Conservation (phyloP, 2,329 filamentous ascomycete species). For the Ramularia collo-cygni region DNA sequence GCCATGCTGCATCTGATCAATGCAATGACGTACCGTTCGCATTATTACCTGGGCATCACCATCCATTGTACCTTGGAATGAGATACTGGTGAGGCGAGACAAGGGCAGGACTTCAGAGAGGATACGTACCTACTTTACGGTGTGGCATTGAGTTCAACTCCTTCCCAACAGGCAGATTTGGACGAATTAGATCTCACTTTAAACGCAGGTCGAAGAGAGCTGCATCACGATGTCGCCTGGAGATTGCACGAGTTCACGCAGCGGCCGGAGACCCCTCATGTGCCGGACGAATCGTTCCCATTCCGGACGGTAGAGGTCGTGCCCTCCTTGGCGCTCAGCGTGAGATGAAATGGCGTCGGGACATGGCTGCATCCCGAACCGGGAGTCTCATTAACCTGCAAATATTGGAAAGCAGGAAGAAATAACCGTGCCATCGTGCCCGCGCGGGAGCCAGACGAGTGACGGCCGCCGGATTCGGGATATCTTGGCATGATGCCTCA, state of each 20-base stretch:
- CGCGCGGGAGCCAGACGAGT: neutral
- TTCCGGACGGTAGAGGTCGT: neutral
- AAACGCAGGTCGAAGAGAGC: neutral
- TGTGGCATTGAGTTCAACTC: neutral
- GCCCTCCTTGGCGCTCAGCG: neutral
- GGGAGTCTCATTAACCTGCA: constrained; percentile 2
- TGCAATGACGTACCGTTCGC: neutral
- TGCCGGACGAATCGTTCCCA: neutral
- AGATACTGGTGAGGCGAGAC: constrained; percentile 3
- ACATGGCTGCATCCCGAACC: constrained; percentile 8
- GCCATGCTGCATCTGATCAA: neutral
- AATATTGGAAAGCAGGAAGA: constrained; percentile 1
- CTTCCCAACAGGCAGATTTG: neutral
- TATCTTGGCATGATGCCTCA: no score
- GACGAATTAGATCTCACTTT: neutral
- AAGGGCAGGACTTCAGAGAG: constrained; percentile 1
- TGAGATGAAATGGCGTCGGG: neutral
- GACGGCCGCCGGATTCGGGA: no score
- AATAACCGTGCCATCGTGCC: neutral
- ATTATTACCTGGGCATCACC: neutral
- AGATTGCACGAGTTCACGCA: neutral
- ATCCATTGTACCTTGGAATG: constrained; percentile 10
- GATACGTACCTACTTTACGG: neutral
- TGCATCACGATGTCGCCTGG: neutral
- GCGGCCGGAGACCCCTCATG: neutral